phyloP scores from a whole-genome alignment of 805 yeast species.

The Pichia exigua region DNA sequence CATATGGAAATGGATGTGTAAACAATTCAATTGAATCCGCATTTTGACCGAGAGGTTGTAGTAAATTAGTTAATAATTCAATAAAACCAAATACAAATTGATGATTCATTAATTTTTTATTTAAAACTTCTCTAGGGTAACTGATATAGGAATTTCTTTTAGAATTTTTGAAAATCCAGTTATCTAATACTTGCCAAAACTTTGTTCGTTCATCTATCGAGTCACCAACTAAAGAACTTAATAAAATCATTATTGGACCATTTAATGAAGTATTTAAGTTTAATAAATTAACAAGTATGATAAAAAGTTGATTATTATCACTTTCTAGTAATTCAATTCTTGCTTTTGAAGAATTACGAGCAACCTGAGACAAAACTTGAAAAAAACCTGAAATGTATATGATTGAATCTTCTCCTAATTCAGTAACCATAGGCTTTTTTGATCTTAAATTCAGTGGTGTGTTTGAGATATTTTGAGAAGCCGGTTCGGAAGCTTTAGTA shows the following conservation, averaged over 20 bases:
- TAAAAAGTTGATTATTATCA: constrained; percentile 26
- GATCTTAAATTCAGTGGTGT: not conserved
- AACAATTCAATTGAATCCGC: constrained; percentile 32
- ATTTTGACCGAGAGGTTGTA: constrained; percentile 25
- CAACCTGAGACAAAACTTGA: constrained; percentile 51
- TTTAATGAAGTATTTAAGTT: constrained; percentile 21
- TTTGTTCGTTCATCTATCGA: constrained; percentile 32
- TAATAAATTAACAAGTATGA: constrained; percentile 22
- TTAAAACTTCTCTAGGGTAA: constrained; percentile 31
- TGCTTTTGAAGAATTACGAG: constrained; percentile 33
- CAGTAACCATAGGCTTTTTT: constrained; percentile 31
- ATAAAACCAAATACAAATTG: constrained; percentile 43
- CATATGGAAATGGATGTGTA: constrained; percentile 48
- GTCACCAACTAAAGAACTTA: constrained; percentile 50
- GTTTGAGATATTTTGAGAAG: not conserved
- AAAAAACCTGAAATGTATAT: constrained; percentile 68
- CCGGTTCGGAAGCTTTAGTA: constrained; percentile 7
- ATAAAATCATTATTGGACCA: constrained; percentile 49
- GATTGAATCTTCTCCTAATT: constrained; percentile 73
- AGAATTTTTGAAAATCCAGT: constrained; percentile 47
- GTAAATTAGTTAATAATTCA: constrained; percentile 36
- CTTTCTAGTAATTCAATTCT: constrained; percentile 26
- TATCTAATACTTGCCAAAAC: constrained; percentile 66
- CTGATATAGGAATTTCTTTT: constrained; percentile 11
- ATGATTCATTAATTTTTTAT: constrained; percentile 5